phyloP scores from a whole-genome alignment of 179 eudicot genomes.

The Silene coronaria region DNA sequence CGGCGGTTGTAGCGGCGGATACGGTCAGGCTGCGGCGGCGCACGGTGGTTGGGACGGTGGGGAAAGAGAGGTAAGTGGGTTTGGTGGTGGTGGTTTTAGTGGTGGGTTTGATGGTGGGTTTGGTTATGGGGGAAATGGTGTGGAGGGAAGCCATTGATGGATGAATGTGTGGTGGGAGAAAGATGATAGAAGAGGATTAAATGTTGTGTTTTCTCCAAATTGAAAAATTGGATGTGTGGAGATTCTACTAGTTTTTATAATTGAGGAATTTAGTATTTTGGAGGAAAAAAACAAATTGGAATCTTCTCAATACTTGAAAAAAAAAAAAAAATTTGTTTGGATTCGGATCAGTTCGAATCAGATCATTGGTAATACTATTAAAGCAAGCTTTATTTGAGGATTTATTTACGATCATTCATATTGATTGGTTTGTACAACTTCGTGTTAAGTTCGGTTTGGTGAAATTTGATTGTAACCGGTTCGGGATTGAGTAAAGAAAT shows the following conservation, averaged over 20 bases:
- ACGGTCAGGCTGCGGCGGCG: conserved; percentile 19
- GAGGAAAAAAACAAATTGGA: neutral
- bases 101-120: conserved; percentile 12
- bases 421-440: too few species aligned
- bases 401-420: too few species aligned
- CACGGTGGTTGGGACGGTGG: neutral
- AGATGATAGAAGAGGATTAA: neutral
- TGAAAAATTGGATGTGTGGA: neutral
- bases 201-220: conserved; percentile 8
- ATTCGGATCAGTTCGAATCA: too few species aligned
- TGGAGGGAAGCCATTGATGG: conserved; percentile 30
- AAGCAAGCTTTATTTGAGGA: too few species aligned
- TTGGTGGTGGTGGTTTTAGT: neutral
- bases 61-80: neutral
- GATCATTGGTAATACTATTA: too few species aligned
- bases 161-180: neutral
- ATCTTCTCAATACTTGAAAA: neutral
- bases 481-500: too few species aligned
- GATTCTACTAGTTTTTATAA: neutral
- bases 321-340: too few species aligned
- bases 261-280: neutral
- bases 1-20: conserved; percentile 31
- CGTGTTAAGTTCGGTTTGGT: too few species aligned
- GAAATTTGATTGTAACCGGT: too few species aligned
- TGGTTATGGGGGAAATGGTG: conserved; percentile 24